These are phyloP conservation scores for Morella rubra DNA, from an alignment of 306 rosid species.

Conservation along the genomic window DNA sequence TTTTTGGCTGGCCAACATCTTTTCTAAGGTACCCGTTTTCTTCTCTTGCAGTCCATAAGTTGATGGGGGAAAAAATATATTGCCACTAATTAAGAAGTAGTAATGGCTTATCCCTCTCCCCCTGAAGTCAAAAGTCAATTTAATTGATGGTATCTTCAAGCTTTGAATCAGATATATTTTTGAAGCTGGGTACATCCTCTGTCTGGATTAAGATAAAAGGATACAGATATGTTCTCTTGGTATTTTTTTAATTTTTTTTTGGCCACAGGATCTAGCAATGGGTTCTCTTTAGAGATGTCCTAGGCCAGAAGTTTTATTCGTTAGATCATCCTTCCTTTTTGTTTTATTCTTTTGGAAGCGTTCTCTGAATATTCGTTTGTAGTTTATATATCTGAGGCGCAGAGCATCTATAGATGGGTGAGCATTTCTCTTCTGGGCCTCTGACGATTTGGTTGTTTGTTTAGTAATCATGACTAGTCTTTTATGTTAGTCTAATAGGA, in stretches of 20 bases:
- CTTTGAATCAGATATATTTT: background rate
- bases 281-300: background rate
- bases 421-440: background rate
- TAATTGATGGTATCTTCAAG: background rate
- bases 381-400: background rate
- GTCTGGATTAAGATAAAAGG: background rate
- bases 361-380: background rate
- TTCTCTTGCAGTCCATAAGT: background rate
- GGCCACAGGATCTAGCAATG: background rate
- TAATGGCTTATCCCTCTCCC: background rate
- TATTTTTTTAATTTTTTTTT: background rate
- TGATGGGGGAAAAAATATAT: background rate
- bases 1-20: conserved; percentile 83
- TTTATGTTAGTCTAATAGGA: conserved; percentile 9
- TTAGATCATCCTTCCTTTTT: background rate
- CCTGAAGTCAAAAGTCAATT: background rate
- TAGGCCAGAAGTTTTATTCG: background rate
- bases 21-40: conserved; percentile 56
- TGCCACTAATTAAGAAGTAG: background rate
- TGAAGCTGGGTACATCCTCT: background rate
- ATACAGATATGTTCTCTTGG: background rate
- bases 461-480: background rate
- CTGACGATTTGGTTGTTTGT: background rate
- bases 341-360: background rate
- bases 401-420: background rate